These are phyloP conservation scores for Euphorbia corollata DNA, from an alignment of 441 rosid species.

Conservation along the genomic window DNA sequence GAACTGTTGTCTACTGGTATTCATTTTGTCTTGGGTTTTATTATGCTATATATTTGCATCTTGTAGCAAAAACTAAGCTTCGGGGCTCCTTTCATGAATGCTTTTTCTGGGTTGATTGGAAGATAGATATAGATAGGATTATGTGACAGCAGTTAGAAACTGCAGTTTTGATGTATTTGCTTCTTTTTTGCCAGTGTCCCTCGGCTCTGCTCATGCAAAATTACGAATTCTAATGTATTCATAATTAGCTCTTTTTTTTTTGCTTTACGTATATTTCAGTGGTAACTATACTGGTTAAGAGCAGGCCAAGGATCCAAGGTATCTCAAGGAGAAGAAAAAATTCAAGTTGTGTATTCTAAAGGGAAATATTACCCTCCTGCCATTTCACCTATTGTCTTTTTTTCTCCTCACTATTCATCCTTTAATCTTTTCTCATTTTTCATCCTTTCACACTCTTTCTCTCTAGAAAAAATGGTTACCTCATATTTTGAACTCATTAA, in stretches of 20 bases:
- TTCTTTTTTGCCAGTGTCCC: not conserved
- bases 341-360: too few relatives aligned
- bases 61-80: not conserved
- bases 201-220: not conserved
- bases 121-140: not conserved
- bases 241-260: not conserved
- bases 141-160: not conserved
- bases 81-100: not conserved
- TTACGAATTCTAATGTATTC: not conserved
- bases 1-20: constrained; percentile 8
- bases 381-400: too few relatives aligned
- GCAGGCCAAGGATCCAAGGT: too few relatives aligned
- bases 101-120: not conserved
- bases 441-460: too few relatives aligned
- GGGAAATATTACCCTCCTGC: too few relatives aligned
- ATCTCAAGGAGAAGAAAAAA: too few relatives aligned
- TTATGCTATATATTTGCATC: not conserved
- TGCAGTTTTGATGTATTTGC: not conserved
- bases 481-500: too few relatives aligned
- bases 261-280: not conserved
- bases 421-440: too few relatives aligned
- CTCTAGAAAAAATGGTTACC: too few relatives aligned
- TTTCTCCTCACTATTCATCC: too few relatives aligned
- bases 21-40: not conserved
- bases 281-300: too few relatives aligned